Base-by-base conservation (phyloP, 352 stramenopile genomes). In the Pseudoperonospora humuli region DNA sequence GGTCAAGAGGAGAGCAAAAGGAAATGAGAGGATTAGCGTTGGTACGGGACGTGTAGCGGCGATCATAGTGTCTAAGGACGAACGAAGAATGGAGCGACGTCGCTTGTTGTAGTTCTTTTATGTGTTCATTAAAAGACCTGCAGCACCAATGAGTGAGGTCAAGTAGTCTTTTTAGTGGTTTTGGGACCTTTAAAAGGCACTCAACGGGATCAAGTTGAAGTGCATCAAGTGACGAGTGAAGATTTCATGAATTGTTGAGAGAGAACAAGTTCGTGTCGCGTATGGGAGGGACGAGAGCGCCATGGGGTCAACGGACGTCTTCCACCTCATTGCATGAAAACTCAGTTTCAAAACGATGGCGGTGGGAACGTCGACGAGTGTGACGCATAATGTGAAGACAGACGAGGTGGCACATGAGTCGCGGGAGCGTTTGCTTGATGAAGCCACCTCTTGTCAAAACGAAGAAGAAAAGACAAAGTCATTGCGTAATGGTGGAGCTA, bases 341-440 rank as follows among this genome's bases (percentile, higher is more conserved):
- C 20, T 45, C 44, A 61, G 21, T 61, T 46, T 39, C 20, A 38
- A 57, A 51, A 59, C 33, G 27, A 64, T 64, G 55, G 28, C 19
- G 17, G 25, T 55, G 8, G 55, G 43, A 48, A 56, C 55, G 19
- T 56, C 39, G 17, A 64, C 53, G 13, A 61, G 20, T 39, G 46
- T 61, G 5, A 61, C 56, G 35, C 39, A 57, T 11, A 60, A 50
- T 15, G 17, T 39, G 42, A 56, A 60, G 23, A 39, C 42, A 24
- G 28, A 41, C 2, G 15, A 48, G 18, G 20, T 17, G 19, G 34
- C 26, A 28, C 7, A 14, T 18, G 34, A 27, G 0, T 9, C 18
- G 8, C 11, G 8, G 26, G 9, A 14, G 3, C 7, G 17, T 18
- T 19, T 28, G 1, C 14, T 7, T 19, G 29, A n/a, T 19, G 10